Conservation (phyloP, 306 rosid species). For the Vigna unguiculata region DNA sequence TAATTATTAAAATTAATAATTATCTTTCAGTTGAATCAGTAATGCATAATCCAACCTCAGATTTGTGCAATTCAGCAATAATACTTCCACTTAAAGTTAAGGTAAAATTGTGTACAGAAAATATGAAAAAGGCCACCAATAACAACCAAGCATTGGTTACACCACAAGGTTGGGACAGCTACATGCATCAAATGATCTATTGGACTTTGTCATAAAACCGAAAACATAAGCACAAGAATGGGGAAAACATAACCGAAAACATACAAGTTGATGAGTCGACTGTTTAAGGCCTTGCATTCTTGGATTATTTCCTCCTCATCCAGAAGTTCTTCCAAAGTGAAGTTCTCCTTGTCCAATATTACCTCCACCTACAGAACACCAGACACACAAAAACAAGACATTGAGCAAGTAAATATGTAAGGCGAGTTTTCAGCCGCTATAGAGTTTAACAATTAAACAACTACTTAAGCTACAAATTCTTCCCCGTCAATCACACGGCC, state of each 20-base stretch:
- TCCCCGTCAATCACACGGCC: neutral
- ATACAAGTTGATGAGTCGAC: conserved; percentile 95
- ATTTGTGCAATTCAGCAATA: neutral
- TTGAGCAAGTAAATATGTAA: conserved; percentile 22
- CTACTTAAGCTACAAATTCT: neutral
- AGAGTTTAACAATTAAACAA: neutral
- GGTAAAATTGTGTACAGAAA: conserved; percentile 37
- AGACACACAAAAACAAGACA: conserved; percentile 15
- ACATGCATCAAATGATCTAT: neutral
- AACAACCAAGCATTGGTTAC: conserved; percentile 16
- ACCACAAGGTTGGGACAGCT: neutral
- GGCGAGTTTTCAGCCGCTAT: neutral
- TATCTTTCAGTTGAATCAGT: conserved; percentile 13
- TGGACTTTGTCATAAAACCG: neutral
- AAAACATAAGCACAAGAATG: conserved; percentile 10
- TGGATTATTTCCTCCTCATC: conserved; percentile 97
- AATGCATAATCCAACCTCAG: neutral
- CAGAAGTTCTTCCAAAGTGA: conserved; percentile 89
- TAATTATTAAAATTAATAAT: conserved; percentile 27
- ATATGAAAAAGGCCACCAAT: neutral
- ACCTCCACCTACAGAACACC: conserved; percentile 71
- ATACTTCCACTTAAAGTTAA: conserved; percentile 30
- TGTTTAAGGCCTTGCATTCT: conserved; percentile 97
- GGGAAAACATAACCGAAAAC: conserved; percentile 22
- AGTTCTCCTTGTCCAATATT: conserved; percentile 86